phyloP scores from a whole-genome alignment of 768 basidiomycete genomes.

The Panaeolus cyanescens region DNA sequence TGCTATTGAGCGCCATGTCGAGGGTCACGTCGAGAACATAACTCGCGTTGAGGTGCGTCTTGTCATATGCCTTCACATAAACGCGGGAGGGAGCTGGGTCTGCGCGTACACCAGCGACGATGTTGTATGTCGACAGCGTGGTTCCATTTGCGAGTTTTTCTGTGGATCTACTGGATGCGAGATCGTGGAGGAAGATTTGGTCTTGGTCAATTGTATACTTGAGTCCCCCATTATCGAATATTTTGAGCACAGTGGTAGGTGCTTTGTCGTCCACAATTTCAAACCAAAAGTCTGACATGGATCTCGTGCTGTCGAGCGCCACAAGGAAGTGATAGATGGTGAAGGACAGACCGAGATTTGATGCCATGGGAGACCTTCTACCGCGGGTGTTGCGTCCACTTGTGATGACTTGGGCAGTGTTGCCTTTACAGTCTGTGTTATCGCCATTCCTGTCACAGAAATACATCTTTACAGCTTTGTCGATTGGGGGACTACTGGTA shows the following conservation, averaged over 20 bases:
- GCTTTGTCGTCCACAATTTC: conserved; percentile 21
- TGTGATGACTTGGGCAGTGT: conserved; percentile 25
- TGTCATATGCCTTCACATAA: not conserved
- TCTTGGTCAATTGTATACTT: conserved; percentile 46
- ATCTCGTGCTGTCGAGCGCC: conserved; percentile 27
- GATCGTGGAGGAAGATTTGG: conserved; percentile 42
- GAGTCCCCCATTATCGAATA: conserved; percentile 41
- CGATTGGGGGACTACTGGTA: not conserved
- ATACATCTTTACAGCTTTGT: not conserved
- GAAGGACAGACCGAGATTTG: conserved; percentile 23
- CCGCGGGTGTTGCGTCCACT: conserved; percentile 18
- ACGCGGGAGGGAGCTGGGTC: not conserved
- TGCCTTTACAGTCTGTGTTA: conserved; percentile 19
- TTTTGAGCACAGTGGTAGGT: conserved; percentile 32
- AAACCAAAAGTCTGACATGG: conserved; percentile 25
- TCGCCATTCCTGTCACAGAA: conserved; percentile 31
- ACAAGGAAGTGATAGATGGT: conserved; percentile 9
- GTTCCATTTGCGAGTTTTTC: conserved; percentile 21
- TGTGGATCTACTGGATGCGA: conserved; percentile 5
- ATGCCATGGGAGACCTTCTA: conserved; percentile 28
- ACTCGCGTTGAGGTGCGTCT: conserved; percentile 9
- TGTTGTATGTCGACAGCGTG: conserved; percentile 25
- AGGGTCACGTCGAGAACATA: conserved; percentile 27
- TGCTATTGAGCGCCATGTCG: conserved; percentile 29
- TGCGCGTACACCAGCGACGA: conserved; percentile 1